Conservation (phyloP, 495 filamentous ascomycete species). For the Trichodelitschia bisporula region DNA sequence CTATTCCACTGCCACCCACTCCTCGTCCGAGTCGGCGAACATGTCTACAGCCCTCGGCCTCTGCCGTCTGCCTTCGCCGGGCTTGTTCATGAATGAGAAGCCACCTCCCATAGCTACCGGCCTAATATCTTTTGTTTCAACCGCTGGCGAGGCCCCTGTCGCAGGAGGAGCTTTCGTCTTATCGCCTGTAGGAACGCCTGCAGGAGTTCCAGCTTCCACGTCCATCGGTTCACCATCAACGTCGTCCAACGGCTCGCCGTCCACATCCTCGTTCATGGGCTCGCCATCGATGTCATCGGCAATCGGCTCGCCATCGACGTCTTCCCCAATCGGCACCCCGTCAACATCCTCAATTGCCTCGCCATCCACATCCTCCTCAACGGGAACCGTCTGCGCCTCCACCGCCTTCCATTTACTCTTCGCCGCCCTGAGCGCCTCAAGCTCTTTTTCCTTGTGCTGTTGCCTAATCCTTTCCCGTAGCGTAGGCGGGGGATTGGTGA, state of each 20-base stretch:
- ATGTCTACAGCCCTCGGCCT: conserved; percentile 79
- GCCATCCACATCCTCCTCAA: conserved; percentile 12
- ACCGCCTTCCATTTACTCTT: conserved; percentile 19
- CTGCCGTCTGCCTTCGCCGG: conserved; percentile 11
- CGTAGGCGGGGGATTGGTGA: conserved; percentile 46
- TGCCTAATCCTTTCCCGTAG: no score
- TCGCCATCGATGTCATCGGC: conserved; percentile 16
- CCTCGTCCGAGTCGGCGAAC: conserved; percentile 46
- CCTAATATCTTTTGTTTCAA: not conserved
- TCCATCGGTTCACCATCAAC: conserved; percentile 24
- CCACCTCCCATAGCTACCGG: conserved; percentile 4
- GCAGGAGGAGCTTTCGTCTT: conserved; percentile 3
- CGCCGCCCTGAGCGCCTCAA: conserved; percentile 7
- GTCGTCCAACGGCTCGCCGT: conserved; percentile 17
- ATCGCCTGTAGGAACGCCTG: conserved; percentile 5
- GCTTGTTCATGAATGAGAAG: conserved; percentile 11
- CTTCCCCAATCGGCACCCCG: conserved; percentile 9
- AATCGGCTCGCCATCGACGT: conserved; percentile 7
- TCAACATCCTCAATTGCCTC: conserved; percentile 11
- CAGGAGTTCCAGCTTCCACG: conserved; percentile 15
- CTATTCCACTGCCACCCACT: conserved; percentile 3
- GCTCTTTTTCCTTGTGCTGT: conserved; percentile 7
- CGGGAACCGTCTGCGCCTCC: conserved; percentile 47
- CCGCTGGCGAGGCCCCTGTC: conserved; percentile 7
- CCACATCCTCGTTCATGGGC: conserved; percentile 22